Percentiles rank a stretch among this genome's conserved stretches.
phyloP scores from a whole-genome alignment of 1,284 basidiomycete genomes.

The Papiliotrema fonsecae region DNA sequence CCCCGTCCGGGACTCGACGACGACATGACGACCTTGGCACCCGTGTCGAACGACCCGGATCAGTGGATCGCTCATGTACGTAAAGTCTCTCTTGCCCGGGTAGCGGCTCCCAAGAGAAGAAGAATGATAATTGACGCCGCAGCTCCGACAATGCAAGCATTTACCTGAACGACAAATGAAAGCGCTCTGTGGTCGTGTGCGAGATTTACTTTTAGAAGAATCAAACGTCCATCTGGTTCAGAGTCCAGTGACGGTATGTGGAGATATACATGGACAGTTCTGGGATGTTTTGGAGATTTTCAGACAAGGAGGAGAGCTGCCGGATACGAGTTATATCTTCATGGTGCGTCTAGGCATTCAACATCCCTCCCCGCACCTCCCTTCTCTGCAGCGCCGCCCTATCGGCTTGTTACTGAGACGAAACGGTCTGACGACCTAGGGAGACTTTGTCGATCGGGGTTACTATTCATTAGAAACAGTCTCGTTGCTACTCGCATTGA shows the following conservation, averaged over 20 bases:
- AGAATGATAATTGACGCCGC: too few species aligned
- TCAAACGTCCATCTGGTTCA: slow-evolving; percentile 91
- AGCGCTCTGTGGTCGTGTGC: slow-evolving; percentile 76
- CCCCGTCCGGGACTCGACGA: neutral
- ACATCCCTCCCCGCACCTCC: too few species aligned
- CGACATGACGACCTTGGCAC: slow-evolving; percentile 10
- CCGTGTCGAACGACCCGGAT: slow-evolving; percentile 35
- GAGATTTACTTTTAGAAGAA: slow-evolving; percentile 83
- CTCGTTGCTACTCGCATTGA: slow-evolving; percentile 79
- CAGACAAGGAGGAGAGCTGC: slow-evolving; percentile 79
- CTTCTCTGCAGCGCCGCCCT: too few species aligned
- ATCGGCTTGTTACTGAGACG: too few species aligned
- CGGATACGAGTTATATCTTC: slow-evolving; percentile 91
- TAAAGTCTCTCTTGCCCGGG: neutral
- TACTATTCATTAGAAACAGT: slow-evolving; percentile 97
- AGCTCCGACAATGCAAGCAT: slow-evolving; percentile 77
- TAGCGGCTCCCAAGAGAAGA: too few species aligned
- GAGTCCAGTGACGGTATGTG: slow-evolving; percentile 86
- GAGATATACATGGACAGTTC: slow-evolving; percentile 93
- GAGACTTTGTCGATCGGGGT: slow-evolving; percentile 95
- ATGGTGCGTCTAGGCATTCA: slow-evolving; percentile 59
- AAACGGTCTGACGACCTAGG: slow-evolving; percentile 52
- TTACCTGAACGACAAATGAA: slow-evolving; percentile 92
- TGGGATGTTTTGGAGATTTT: slow-evolving; percentile 92
- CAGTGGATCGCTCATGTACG: slow-evolving; percentile 42